These are phyloP conservation scores for Russula sp. DNA, from an alignment of 768 basidiomycete genomes.

Conservation along the genomic window DNA sequence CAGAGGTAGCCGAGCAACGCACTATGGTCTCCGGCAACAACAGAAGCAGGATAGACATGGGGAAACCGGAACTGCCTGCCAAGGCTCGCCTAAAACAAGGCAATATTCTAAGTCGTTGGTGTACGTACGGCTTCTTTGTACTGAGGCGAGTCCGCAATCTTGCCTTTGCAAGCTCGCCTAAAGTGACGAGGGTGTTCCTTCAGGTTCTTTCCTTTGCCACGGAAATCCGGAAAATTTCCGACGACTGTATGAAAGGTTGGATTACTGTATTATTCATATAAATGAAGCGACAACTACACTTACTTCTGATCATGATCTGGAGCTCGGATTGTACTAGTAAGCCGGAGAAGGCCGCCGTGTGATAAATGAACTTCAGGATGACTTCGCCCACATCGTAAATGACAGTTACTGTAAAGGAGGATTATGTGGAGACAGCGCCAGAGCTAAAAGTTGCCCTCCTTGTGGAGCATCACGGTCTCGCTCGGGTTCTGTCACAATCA, in stretches of 20 bases:
- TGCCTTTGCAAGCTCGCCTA: constrained; percentile 1
- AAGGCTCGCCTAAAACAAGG: not conserved
- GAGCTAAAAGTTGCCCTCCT: too few species aligned
- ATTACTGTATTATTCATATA: not conserved
- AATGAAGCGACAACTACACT: not conserved
- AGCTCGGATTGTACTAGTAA: not conserved
- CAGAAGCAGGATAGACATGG: not conserved
- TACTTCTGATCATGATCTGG: not conserved
- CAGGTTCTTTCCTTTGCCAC: not conserved
- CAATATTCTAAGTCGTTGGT: not conserved
- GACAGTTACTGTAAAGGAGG: not conserved
- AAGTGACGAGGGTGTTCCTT: not conserved
- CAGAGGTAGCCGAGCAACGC: not conserved
- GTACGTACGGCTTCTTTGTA: not conserved
- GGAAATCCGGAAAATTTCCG: constrained; percentile 3
- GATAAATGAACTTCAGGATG: not conserved
- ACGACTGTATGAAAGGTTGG: not conserved
- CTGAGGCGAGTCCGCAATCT: not conserved
- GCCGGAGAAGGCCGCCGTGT: not conserved
- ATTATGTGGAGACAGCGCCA: not conserved
- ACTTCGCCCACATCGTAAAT: not conserved
- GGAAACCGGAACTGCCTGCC: not conserved
- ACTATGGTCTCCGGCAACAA: not conserved
- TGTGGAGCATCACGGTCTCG: too few species aligned
- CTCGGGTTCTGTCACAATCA: too few species aligned